A percentile compares a stretch with the other conserved stretches of the same genome.
Evolutionary conservation across 75 land plant genomes (phyloP).

Genomic region (Picea glauca): DNA sequence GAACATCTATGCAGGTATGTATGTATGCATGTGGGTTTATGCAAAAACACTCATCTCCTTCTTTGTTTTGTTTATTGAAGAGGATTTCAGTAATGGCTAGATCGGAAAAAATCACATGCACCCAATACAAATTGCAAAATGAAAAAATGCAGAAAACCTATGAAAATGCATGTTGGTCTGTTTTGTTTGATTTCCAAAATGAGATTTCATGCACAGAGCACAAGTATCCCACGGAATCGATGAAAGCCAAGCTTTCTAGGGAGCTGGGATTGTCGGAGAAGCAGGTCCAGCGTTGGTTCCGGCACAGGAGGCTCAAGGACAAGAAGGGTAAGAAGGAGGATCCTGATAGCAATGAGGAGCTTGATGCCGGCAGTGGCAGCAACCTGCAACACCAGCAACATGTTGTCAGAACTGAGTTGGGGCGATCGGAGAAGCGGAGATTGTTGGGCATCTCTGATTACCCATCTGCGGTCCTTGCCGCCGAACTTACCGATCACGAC

Average conservation of each 20-base stretch:
- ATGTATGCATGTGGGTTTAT: not conserved
- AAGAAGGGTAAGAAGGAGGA: conserved; percentile 44
- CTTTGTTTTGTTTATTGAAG: not conserved
- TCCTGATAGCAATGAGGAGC: conserved; percentile 27
- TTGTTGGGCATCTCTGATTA: not conserved
- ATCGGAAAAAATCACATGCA: too few species aligned
- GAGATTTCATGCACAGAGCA: not conserved
- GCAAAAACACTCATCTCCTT: not conserved
- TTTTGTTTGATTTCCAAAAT: not conserved
- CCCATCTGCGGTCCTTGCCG: not conserved
- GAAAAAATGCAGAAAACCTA: not conserved
- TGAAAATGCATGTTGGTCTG: not conserved
- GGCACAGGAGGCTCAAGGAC: conserved; percentile 72
- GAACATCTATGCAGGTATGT: conserved; percentile 53
- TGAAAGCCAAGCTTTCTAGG: conserved; percentile 38
- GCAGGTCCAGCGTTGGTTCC: conserved; percentile 72
- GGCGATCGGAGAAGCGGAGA: not conserved
- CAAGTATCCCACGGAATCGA: conserved; percentile 55
- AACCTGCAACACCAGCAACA: conserved; percentile 5
- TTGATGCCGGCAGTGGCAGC: conserved; percentile 40
- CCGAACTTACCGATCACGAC: not conserved
- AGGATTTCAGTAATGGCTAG: too few species aligned
- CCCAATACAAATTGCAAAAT: not conserved
- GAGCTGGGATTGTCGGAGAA: conserved; percentile 55
- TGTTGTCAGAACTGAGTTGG: not conserved